Evolutionary conservation across 768 basidiomycete species (phyloP), one percentile per base, ranked within the genome.

Genomic region (Mrakia frigida): DNA sequence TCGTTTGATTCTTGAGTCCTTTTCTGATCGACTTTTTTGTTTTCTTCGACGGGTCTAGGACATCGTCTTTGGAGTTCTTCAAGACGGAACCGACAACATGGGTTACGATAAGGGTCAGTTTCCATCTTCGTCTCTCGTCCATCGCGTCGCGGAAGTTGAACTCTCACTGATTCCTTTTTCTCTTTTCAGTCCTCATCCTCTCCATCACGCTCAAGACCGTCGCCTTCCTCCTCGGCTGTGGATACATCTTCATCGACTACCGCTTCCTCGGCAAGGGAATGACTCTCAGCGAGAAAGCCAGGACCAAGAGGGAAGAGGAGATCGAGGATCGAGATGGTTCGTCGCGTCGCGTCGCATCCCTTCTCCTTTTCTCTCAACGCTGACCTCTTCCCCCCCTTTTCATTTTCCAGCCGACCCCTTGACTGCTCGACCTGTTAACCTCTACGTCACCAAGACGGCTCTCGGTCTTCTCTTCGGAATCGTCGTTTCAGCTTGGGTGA

Each of bases 261-360:
- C 31, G 31, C 2, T 10, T 65, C 63, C 63, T 73, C 25, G 77
- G 77, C 1, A 65, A 52, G 10, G 74, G 73, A 21, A 43, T 78
- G 56, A 74, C 67, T 3, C 69, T 78, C 67, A 46, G 56, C n/a
- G 41, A 63, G 56, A 75, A 61, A 33, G 23, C 74, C 23, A 16
- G 77, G 3, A 52, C 16, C 23, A 69, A 25, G 11, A 41, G 65
- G 4, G 77, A 78, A n/a, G 56, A 28, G 28, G 28, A 21, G 25
- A 72, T 76, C n/a, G 56, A 59, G 53, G 72, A 73, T 39, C 53
- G 43, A 25, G 72, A 61, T 6, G 31, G 72, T 73, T n/a, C 23
- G 72, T 60, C 60, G 13, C 35, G 16, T 52, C 72, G 10, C 39
- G 25, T 23, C 41, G 33, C 23, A 23, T n/a, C 14, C 31, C 35